Conservation (phyloP, 2,329 filamentous ascomycete genomes). For the Hypoxylon sp. region DNA sequence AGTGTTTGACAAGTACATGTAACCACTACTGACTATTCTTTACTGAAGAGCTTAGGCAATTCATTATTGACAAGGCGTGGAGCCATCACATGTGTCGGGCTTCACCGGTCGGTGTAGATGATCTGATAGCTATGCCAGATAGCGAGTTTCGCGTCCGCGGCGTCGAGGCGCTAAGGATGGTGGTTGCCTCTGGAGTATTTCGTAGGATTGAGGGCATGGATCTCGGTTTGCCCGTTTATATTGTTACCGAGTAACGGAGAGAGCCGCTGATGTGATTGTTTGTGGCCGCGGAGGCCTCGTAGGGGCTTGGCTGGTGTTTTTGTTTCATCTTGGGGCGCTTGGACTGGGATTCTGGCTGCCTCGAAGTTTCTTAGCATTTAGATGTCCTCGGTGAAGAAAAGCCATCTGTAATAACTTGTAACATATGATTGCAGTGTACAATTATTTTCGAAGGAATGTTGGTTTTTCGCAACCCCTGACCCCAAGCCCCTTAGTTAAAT, state of each 20-base stretch:
- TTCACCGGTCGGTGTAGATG: neutral
- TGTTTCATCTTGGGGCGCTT: neutral
- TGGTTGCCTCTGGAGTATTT: conserved; percentile 69
- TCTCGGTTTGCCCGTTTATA: conserved; percentile 61
- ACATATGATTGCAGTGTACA: neutral
- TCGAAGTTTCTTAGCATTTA: conserved; percentile 1
- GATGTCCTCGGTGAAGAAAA: neutral
- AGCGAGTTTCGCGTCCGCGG: conserved; percentile 54
- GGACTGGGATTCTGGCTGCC: neutral
- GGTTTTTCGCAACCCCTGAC: neutral
- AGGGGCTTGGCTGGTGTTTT: conserved; percentile 2
- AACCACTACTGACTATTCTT: neutral
- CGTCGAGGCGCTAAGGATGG: conserved; percentile 65
- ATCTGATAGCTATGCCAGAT: neutral
- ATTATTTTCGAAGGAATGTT: neutral
- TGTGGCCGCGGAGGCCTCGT: conserved; percentile 56
- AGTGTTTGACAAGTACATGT: neutral
- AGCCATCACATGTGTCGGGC: neutral
- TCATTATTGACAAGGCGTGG: neutral
- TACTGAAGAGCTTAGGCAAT: neutral
- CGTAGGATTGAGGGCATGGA: conserved; percentile 64
- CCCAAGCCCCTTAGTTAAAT: neutral
- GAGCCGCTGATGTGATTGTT: conserved; percentile 69
- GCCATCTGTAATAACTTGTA: neutral
- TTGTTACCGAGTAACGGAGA: conserved; percentile 68